A percentile compares a stretch with the other conserved stretches of the same genome.
Conservation (phyloP, 192 early-diverging fungal species). For the Coemansia asiatica region DNA sequence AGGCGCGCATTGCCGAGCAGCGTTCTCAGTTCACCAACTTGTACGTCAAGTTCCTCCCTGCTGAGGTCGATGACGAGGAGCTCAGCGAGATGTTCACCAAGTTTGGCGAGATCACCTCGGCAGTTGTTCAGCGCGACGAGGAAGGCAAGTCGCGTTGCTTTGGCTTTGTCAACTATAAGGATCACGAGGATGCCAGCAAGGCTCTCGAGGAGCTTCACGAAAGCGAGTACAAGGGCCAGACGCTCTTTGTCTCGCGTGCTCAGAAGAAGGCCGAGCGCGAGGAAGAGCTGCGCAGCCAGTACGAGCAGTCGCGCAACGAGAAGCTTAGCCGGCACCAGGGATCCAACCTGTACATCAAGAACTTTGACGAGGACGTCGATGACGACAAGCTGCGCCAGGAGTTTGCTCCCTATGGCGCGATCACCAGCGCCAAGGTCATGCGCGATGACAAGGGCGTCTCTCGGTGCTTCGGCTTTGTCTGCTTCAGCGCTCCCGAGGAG, state of each 20-base stretch:
- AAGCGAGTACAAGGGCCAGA: slow-evolving; percentile 85
- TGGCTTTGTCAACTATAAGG: slow-evolving; percentile 96
- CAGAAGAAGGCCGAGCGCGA: slow-evolving; percentile 99
- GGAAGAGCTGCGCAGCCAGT: slow-evolving; percentile 93
- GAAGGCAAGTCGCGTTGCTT: slow-evolving; percentile 87
- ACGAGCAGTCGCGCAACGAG: slow-evolving; percentile 93
- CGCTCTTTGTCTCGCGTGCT: slow-evolving; percentile 93
- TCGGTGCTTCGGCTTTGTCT: slow-evolving; percentile 98
- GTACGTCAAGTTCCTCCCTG: slow-evolving; percentile 94
- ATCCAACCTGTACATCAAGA: slow-evolving; percentile 98
- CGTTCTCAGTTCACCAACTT: slow-evolving; percentile 95
- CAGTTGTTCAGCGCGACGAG: slow-evolving; percentile 72
- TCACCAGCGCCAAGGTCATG: slow-evolving; percentile 98
- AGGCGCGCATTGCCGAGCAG: slow-evolving; percentile 84
- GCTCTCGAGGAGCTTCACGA: slow-evolving; percentile 95
- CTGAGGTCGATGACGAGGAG: slow-evolving; percentile 75
- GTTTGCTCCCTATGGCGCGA: slow-evolving; percentile 93
- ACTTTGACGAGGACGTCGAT: slow-evolving; percentile 94
- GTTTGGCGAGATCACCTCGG: slow-evolving; percentile 84
- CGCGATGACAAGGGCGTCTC: slow-evolving; percentile 83
- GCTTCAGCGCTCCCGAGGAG: slow-evolving; percentile 98
- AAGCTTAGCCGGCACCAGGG: slow-evolving; percentile 98
- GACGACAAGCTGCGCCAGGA: slow-evolving; percentile 96
- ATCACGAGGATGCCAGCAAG: slow-evolving; percentile 82
- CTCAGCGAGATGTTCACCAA: slow-evolving; percentile 75